Evolutionary conservation across 1,139 yeast genomes (phyloP), one percentile per base, ranked within the genome.

Genomic region (Blastobotrys petasosporus): DNA sequence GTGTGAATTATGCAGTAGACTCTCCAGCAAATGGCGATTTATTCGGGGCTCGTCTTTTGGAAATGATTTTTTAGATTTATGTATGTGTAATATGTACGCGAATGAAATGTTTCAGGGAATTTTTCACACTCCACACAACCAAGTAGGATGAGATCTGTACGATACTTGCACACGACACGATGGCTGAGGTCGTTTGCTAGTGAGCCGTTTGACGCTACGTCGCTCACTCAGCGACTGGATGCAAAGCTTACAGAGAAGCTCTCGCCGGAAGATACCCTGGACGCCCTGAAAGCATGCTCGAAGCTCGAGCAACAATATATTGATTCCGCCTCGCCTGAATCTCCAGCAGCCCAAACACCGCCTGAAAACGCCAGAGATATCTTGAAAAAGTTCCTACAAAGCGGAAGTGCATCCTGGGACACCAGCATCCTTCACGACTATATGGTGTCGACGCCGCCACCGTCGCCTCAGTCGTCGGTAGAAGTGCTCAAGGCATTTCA

Each of bases 1-100:
- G 56, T 3, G 54, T 63, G 16, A 48, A 58, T 33, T 55, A 61
- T 13, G 62, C 60, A 28, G 50, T 48, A n/a, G 49, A 50, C 13
- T 59, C 66, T 2, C 67, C 66, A 0, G 42, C 41, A 5, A 41
- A 36, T 20, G 56, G 57, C 1, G 32, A 41, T 2, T 42, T 37
- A 2, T 56, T 58, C 43, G 58, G 57, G 17, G 42, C 38, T 15
- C n/a, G 7, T 9, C 20, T 38, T 35, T 20, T 38, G 10, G 42
- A 34, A 15, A 28, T 39, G 42, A 31, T 34, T 17, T 23, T 44
- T 20, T 11, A 12, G n/a, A 5, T 11, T 3, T 30, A 30, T 30
- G 8, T 30, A 30, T 30, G 3, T 30, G 4, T 12, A 5, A 30
- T 30, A 20, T 20, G 7, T 20, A 20, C 4, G 25, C 25, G 25